phyloP scores from a whole-genome alignment of 768 basidiomycete genomes.

The Rossbeevera mucosa region DNA sequence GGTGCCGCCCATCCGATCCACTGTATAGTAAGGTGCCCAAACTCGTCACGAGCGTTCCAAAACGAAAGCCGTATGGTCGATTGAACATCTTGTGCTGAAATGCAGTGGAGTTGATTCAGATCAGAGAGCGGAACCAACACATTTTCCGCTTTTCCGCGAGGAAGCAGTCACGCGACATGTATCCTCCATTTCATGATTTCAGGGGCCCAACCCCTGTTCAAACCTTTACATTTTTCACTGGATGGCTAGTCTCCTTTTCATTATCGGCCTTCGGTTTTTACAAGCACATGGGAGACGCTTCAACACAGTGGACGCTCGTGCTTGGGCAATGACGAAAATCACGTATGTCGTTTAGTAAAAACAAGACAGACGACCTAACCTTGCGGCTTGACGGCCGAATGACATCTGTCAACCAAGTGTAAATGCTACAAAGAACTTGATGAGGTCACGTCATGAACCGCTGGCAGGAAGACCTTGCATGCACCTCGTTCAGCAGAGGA shows the following conservation, averaged over 20 bases:
- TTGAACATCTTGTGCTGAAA: neutral
- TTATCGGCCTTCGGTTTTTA: too few relatives aligned
- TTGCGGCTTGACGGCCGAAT: conserved; percentile 3
- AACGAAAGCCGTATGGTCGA: neutral
- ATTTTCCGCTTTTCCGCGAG: conserved; percentile 1
- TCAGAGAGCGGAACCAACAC: neutral
- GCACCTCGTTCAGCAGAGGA: conserved; percentile 6
- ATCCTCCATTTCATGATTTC: neutral
- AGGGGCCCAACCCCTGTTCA: neutral
- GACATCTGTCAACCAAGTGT: conserved; percentile 13
- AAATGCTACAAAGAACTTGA: conserved; percentile 5
- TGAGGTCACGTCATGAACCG: neutral
- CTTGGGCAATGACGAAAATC: too few relatives aligned
- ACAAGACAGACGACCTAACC: neutral
- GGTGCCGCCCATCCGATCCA: too few relatives aligned
- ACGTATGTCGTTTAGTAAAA: conserved; percentile 9
- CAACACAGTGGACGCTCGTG: neutral
- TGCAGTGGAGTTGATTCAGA: neutral
- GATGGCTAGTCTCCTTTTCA: too few relatives aligned
- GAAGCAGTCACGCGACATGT: neutral
- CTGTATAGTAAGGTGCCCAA: neutral
- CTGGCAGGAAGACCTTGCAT: neutral
- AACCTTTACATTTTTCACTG: neutral
- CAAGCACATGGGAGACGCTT: conserved; percentile 6
- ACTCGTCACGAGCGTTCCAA: neutral